These are phyloP conservation scores for Parmelia sp. DNA, from an alignment of 495 filamentous ascomycete genomes.

Conservation along the genomic window DNA sequence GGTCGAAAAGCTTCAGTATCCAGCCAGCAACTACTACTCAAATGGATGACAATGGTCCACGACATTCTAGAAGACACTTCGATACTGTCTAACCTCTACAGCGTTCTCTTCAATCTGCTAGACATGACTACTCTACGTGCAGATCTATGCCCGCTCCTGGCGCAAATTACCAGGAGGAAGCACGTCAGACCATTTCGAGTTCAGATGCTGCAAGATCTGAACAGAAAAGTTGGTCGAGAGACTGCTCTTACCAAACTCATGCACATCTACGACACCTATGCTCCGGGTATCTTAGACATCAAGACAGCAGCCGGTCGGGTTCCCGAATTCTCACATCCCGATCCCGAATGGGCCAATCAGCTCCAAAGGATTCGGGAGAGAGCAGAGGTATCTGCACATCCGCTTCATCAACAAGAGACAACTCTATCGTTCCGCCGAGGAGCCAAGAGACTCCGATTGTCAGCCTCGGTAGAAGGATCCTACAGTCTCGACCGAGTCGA, in stretches of 20 bases:
- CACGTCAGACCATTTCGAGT: slow-evolving; percentile 84
- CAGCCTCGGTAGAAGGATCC: slow-evolving; percentile 40
- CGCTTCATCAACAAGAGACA: slow-evolving; percentile 27
- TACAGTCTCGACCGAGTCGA: slow-evolving; percentile 76
- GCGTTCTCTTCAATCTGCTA: slow-evolving; percentile 73
- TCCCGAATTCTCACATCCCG: slow-evolving; percentile 51
- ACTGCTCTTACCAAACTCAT: slow-evolving; percentile 72
- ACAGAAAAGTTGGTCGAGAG: slow-evolving; percentile 60
- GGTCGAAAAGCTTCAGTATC: slow-evolving; percentile 66
- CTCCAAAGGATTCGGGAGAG: slow-evolving; percentile 47
- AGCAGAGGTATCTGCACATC: slow-evolving; percentile 26
- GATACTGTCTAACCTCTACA: slow-evolving; percentile 64
- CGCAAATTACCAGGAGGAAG: slow-evolving; percentile 73
- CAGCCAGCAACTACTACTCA: slow-evolving; percentile 62
- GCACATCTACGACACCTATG: slow-evolving; percentile 80
- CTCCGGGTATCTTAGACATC: slow-evolving; percentile 51
- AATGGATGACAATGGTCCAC: slow-evolving; percentile 77
- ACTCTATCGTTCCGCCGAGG: slow-evolving; percentile 45
- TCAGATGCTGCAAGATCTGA: slow-evolving; percentile 61
- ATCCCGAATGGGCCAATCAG: slow-evolving; percentile 68
- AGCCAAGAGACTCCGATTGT: slow-evolving; percentile 41
- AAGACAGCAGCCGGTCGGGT: background rate
- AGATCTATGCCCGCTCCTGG: slow-evolving; percentile 72
- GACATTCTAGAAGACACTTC: slow-evolving; percentile 61
- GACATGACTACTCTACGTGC: slow-evolving; percentile 61